Evolutionary conservation across 495 filamentous ascomycete species (phyloP), one percentile per base, ranked within the genome.

Genomic region (Daldinia loculata): DNA sequence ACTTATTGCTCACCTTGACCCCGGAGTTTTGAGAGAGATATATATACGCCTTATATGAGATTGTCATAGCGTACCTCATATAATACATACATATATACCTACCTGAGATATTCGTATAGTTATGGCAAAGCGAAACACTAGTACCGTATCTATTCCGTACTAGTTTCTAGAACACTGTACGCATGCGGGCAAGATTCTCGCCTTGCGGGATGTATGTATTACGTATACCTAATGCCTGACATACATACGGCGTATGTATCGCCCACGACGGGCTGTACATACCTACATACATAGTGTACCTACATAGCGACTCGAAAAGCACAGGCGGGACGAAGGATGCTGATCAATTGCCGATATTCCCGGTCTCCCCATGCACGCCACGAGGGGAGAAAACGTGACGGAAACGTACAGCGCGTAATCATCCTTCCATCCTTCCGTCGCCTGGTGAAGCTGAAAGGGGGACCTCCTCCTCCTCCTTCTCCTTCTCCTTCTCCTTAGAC

Each of bases 321-420:
- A 19, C 51, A 27, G 6, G n/a, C 50, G 57, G 58, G 43, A 30
- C 32, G 57, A 56, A 62, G 58, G 65, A 62, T 68, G 64, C 36
- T 61, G 57, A 53, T 65, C 70, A 65, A 69, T 56, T 69, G 55
- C 69, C 61, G 66, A 65, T 61, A 53, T 66, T 57, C 56, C 70
- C 64, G 70, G 64, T 38, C 66, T 48, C 66, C 70, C 66, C 70
- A 69, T 66, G 70, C 63, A 59, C 64, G 70, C 66, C 70, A 73
- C 70, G 70, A 73, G 70, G 70, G 58, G 56, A 53, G 56, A 22
- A 66, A 66, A 39, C 56, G 63, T 32, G 70, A 66, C 66, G 70
- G 70, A 51, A 72, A 53, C 30, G 48, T 52, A 71, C 63, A 61
- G 57, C 51, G 64, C 53, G 67, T 70, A 65, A 56, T 59, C 22